Evolutionary conservation across 768 basidiomycete genomes (phyloP).

Genomic region (Boletus tomentosulus): DNA sequence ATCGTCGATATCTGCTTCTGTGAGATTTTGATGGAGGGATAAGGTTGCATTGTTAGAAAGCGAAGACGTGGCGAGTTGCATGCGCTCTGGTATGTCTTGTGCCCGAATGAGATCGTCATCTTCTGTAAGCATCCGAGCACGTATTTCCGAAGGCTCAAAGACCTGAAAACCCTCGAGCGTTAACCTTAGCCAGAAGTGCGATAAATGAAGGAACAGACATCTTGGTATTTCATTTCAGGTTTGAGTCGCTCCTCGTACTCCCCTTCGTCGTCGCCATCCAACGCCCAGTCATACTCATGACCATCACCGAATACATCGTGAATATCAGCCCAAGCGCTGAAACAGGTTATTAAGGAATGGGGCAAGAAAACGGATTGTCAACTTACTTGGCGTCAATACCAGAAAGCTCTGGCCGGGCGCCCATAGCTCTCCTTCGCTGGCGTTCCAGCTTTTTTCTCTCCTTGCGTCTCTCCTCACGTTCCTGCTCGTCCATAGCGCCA

Average conservation of each 20-base stretch:
- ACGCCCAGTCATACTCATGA: constrained; percentile 92
- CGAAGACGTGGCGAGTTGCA: constrained; percentile 86
- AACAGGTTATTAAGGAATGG: constrained; percentile 12
- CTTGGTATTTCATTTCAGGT: constrained; percentile 77
- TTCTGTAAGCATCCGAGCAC: constrained; percentile 81
- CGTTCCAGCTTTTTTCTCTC: constrained; percentile 61
- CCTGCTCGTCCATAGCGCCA: constrained; percentile 72
- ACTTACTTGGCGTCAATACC: constrained; percentile 84
- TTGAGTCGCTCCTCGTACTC: constrained; percentile 48
- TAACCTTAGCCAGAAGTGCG: neutral
- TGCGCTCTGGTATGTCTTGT: constrained; percentile 90
- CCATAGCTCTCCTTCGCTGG: constrained; percentile 61
- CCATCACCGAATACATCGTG: constrained; percentile 96
- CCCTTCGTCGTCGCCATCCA: constrained; percentile 71
- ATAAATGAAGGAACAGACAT: constrained; percentile 45
- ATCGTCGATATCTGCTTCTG: constrained; percentile 67
- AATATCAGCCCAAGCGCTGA: constrained; percentile 91
- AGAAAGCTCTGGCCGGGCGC: constrained; percentile 64
- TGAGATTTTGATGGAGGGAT: constrained; percentile 58
- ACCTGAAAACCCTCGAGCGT: constrained; percentile 50
- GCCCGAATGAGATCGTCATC: constrained; percentile 91
- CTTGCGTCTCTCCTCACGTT: constrained; percentile 68
- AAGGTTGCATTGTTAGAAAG: constrained; percentile 64
- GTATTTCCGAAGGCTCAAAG: constrained; percentile 97
- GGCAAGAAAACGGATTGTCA: neutral